A percentile compares a stretch with the other conserved stretches of the same genome.
Evolutionary conservation across 495 filamentous ascomycete species (phyloP).

Genomic region (Extremus antarcticus): DNA sequence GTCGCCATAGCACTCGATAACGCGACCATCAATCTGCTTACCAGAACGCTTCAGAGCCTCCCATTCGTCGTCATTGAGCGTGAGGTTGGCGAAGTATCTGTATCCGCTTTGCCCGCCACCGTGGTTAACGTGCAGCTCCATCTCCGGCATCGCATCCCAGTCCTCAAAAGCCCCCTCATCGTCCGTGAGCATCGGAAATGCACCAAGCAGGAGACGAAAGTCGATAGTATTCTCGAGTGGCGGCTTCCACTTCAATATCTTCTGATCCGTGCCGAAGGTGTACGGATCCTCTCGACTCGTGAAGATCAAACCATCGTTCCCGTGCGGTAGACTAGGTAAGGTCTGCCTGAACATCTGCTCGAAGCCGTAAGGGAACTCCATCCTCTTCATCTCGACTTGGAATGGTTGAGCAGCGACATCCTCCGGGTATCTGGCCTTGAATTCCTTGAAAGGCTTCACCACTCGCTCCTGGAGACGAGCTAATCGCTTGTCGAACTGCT

Average conservation of each 20-base stretch:
- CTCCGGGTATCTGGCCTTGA: conserved; percentile 49
- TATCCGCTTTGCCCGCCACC: conserved; percentile 43
- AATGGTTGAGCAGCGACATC: conserved; percentile 65
- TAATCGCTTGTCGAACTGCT: conserved; percentile 76
- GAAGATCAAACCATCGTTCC: conserved; percentile 94
- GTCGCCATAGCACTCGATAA: conserved; percentile 83
- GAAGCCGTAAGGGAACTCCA: conserved; percentile 78
- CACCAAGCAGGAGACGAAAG: conserved; percentile 60
- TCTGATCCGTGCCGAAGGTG: conserved; percentile 75
- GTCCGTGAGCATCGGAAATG: conserved; percentile 54
- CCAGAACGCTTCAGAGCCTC: conserved; percentile 59
- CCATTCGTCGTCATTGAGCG: conserved; percentile 69
- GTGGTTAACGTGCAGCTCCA: conserved; percentile 48
- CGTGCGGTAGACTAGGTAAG: conserved; percentile 73
- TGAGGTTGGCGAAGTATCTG: conserved; percentile 50
- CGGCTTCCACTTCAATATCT: conserved; percentile 97
- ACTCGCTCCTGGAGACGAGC: conserved; percentile 74
- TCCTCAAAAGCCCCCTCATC: conserved; percentile 33
- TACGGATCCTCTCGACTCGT: conserved; percentile 80
- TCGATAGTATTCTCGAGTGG: conserved; percentile 87
- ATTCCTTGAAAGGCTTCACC: conserved; percentile 67
- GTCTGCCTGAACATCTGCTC: conserved; percentile 82
- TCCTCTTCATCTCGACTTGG: conserved; percentile 70
- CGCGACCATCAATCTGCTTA: conserved; percentile 64
- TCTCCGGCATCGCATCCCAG: conserved; percentile 48